phyloP scores from a whole-genome alignment of 2,329 filamentous ascomycete species.

The Fusarium vanettenii region DNA sequence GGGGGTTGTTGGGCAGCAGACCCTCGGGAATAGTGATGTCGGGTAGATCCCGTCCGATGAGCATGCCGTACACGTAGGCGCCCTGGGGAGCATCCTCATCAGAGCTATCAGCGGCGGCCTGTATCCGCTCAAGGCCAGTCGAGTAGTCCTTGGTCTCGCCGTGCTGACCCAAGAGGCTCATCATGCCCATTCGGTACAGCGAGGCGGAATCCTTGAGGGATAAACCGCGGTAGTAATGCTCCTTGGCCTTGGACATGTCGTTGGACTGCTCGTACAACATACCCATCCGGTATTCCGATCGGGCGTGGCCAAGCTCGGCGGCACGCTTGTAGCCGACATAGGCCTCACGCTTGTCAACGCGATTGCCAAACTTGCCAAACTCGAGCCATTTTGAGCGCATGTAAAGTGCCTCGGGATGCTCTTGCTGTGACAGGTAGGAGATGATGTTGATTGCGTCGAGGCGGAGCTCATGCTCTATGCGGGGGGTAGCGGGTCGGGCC shows the following conservation, averaged over 20 bases:
- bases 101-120: slow-evolving; percentile 82
- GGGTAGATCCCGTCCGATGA: slow-evolving; percentile 89
- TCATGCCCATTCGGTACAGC: slow-evolving; percentile 91
- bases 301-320: slow-evolving; percentile 85
- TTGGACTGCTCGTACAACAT: slow-evolving; percentile 98
- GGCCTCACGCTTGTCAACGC: slow-evolving; percentile 93
- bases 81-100: slow-evolving; percentile 98
- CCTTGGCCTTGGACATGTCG: slow-evolving; percentile 89
- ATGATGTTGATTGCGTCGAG: slow-evolving; percentile 93
- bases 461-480: slow-evolving; percentile 87
- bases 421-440: slow-evolving; percentile 87
- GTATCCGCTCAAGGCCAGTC: slow-evolving; percentile 84
- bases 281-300: slow-evolving; percentile 95
- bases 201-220: slow-evolving; percentile 87
- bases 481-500: slow-evolving; percentile 80
- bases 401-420: slow-evolving; percentile 93
- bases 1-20: slow-evolving; percentile 77
- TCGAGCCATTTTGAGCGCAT: slow-evolving; percentile 97
- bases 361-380: slow-evolving; percentile 94
- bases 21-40: slow-evolving; percentile 83
- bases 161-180: slow-evolving; percentile 94
- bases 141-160: slow-evolving; percentile 86
- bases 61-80: slow-evolving; percentile 95
- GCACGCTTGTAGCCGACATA: slow-evolving; percentile 87
- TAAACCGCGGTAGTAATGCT: slow-evolving; percentile 88